Evolutionary conservation across 2,329 filamentous ascomycete species (phyloP).

Genomic region (Clarireedia monteithiana): DNA sequence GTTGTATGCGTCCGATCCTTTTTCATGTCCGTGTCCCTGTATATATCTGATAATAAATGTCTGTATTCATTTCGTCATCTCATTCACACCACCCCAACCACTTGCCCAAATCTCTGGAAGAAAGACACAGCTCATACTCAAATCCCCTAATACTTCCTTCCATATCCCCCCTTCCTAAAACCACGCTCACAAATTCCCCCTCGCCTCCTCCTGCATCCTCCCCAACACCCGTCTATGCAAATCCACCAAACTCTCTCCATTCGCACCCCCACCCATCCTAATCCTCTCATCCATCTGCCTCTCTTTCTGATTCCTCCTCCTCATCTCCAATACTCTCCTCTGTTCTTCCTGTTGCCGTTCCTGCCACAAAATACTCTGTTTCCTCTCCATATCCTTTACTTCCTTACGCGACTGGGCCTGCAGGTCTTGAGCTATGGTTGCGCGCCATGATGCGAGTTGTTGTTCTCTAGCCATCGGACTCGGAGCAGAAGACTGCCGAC

Average conservation of each 20-base stretch:
- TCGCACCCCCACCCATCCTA: constrained; percentile 44
- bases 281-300: constrained; percentile 66
- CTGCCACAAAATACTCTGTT: constrained; percentile 47
- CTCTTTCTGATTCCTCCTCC: constrained; percentile 50
- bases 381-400: constrained; percentile 40
- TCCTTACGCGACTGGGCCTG: constrained; percentile 29
- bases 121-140: too few relatives aligned
- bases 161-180: too few relatives aligned
- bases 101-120: too few relatives aligned
- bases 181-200: not conserved
- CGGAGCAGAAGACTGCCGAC: constrained; percentile 38
- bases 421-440: constrained; percentile 57
- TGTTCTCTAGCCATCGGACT: constrained; percentile 43
- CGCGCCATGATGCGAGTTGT: constrained; percentile 59
- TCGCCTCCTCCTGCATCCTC: constrained; percentile 11
- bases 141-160: too few relatives aligned
- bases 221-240: constrained; percentile 46
- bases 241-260: not conserved
- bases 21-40: too few relatives aligned
- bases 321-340: constrained; percentile 47
- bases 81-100: too few relatives aligned
- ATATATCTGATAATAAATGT: too few relatives aligned
- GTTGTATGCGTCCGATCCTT: too few relatives aligned
- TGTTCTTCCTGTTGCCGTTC: constrained; percentile 50
- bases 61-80: too few relatives aligned